Evolutionary conservation across 1,139 yeast species (phyloP), one percentile per base, ranked within the genome.

Genomic region (Geotrichum citri-aurantii): DNA sequence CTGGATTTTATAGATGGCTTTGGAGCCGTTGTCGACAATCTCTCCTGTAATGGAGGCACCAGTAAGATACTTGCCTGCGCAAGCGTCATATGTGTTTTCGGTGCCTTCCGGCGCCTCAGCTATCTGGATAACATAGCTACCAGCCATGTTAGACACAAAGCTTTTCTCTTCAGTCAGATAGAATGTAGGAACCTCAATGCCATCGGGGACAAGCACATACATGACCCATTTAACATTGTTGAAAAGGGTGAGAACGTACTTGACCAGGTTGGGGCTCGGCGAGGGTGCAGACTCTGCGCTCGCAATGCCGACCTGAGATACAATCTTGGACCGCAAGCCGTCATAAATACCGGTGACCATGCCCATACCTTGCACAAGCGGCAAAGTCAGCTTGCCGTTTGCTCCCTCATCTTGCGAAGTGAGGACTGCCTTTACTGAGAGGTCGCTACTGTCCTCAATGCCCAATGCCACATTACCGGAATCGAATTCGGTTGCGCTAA

Each of bases 321-420:
- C 78, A 57, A 88, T 71, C 50, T 72, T 69, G 0, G 90, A 84
- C 56, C 76, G 76, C 68, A 85, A 73, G 0, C 93, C 95, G 61
- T 81, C 75, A 68, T 87, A 88, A 33, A 84, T 73, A 24, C 82
- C 87, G 14, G 89, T 81, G 3, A 83, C 79, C 65, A 85, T 81
- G 19, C 95, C 96, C 86, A 85, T 85, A 61, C 95, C 95, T 69
- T 83, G 86, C 23, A 78, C 81, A 52, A 82, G 63, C 1, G 85
- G 83, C 47, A 70, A 64, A 14, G 59, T 56, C 47, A 76, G 63
- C 46, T 85, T 87, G 52, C 82, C 82, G 50, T 86, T 68, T 5
- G 21, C 29, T 2, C 21, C 54, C 26, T 78, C 74, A 50, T 86
- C 69, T 27, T 78, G 74, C 0, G 91, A 86, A 7, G 76, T 76